These are phyloP conservation scores for Lasiodiplodia sp. DNA, from an alignment of 2,329 filamentous ascomycete genomes.

Conservation along the genomic window DNA sequence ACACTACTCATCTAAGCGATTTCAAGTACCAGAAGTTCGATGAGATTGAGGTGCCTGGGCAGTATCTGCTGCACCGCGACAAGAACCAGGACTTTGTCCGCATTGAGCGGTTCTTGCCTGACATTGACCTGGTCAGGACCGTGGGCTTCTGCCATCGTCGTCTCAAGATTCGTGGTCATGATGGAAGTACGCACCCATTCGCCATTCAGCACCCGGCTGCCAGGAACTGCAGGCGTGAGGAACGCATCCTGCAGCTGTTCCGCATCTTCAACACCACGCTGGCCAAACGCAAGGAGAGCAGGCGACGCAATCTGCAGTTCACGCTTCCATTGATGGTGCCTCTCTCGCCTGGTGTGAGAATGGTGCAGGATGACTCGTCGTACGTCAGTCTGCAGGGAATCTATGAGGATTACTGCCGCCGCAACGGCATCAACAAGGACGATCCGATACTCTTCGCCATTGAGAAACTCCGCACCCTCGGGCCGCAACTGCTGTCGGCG, in stretches of 20 bases:
- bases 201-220: slow-evolving; percentile 96
- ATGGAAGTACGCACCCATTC: slow-evolving; percentile 96
- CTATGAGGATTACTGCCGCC: slow-evolving; percentile 94
- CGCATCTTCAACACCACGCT: slow-evolving; percentile 95
- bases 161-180: slow-evolving; percentile 94
- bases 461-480: slow-evolving; percentile 83
- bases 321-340: slow-evolving; percentile 96
- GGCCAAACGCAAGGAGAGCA: slow-evolving; percentile 90
- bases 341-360: slow-evolving; percentile 89
- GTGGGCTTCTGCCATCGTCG: slow-evolving; percentile 91
- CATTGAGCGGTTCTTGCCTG: slow-evolving; percentile 94
- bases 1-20: slow-evolving; percentile 90
- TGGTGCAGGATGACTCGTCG: slow-evolving; percentile 94
- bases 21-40: slow-evolving; percentile 99
- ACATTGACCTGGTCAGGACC: slow-evolving; percentile 89
- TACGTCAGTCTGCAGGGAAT: slow-evolving; percentile 94
- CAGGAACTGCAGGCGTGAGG: slow-evolving; percentile 89
- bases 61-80: slow-evolving; percentile 96
- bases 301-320: slow-evolving; percentile 93
- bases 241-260: slow-evolving; percentile 95
- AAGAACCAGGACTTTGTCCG: slow-evolving; percentile 99
- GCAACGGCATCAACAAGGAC: slow-evolving; percentile 87
- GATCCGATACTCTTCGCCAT: slow-evolving; percentile 95
- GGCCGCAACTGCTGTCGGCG: slow-evolving; percentile 42
- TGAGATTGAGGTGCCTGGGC: slow-evolving; percentile 95